These are phyloP conservation scores for Clavispora phyllophila DNA, from an alignment of 805 yeast genomes.

Conservation along the genomic window DNA sequence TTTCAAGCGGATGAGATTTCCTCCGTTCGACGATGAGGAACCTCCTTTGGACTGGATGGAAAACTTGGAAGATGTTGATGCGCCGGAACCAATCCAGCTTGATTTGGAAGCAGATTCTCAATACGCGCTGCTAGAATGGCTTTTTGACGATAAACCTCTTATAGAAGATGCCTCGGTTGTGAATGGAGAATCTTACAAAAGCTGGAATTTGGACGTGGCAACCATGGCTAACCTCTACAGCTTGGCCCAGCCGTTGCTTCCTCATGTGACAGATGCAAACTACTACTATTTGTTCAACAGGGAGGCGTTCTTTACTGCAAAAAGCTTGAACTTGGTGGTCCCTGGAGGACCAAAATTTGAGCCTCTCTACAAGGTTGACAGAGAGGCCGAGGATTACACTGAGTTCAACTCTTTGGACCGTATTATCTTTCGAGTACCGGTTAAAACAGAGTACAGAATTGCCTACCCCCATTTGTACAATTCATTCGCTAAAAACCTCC, in stretches of 20 bases:
- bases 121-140: slow-evolving; percentile 59
- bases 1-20: slow-evolving; percentile 88
- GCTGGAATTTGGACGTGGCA: slow-evolving; percentile 60
- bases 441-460: slow-evolving; percentile 78
- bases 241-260: slow-evolving; percentile 64
- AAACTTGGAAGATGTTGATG: slow-evolving; percentile 66
- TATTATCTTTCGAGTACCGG: slow-evolving; percentile 71
- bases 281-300: slow-evolving; percentile 70
- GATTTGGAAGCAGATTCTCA: slow-evolving; percentile 66
- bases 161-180: slow-evolving; percentile 49
- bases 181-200: slow-evolving; percentile 73
- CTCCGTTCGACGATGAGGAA: slow-evolving; percentile 97
- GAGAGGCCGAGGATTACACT: slow-evolving; percentile 69
- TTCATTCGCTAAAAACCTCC: slow-evolving; percentile 63
- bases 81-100: slow-evolving; percentile 64
- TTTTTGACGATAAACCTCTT: slow-evolving; percentile 74
- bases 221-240: slow-evolving; percentile 63
- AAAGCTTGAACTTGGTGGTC: slow-evolving; percentile 77
- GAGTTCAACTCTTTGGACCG: slow-evolving; percentile 90
- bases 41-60: slow-evolving; percentile 86
- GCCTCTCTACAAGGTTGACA: slow-evolving; percentile 64
- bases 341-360: slow-evolving; percentile 98
- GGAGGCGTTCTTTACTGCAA: slow-evolving; percentile 81
- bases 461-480: slow-evolving; percentile 86
- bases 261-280: slow-evolving; percentile 55